phyloP scores from a whole-genome alignment of 2,329 filamentous ascomycete genomes.

The Beauveria brongniartii region DNA sequence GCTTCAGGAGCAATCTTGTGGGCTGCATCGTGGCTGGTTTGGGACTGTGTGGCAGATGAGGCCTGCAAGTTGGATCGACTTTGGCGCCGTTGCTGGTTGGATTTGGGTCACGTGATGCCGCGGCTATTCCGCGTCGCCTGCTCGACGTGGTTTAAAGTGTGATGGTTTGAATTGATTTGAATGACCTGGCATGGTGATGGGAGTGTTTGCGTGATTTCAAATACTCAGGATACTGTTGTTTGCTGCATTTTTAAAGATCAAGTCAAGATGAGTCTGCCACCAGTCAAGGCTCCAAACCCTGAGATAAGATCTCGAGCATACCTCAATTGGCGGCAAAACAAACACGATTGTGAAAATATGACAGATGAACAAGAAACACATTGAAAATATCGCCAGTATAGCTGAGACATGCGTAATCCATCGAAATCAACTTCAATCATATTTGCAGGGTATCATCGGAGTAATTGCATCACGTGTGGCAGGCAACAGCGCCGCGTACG shows the following conservation, averaged over 20 bases:
- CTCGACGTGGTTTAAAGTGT: not conserved
- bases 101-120: conserved; percentile 4
- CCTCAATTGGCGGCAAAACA: too few relatives aligned
- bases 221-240: too few relatives aligned
- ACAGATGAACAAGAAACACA: too few relatives aligned
- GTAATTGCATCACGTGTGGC: not conserved
- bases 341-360: too few relatives aligned
- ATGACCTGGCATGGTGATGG: not conserved
- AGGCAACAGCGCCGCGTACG: not conserved
- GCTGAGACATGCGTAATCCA: not conserved
- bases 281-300: too few relatives aligned
- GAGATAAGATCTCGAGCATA: too few relatives aligned
- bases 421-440: not conserved
- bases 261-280: too few relatives aligned
- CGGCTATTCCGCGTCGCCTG: not conserved
- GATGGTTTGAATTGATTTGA: not conserved
- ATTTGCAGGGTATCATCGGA: not conserved
- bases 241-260: too few relatives aligned
- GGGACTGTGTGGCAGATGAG: not conserved
- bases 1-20: conserved; percentile 59
- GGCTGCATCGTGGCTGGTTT: conserved; percentile 50
- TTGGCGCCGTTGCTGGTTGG: not conserved
- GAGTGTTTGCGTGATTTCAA: not conserved
- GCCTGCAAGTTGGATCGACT: not conserved
- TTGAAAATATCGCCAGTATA: not conserved